Evolutionary conservation across 2,329 filamentous ascomycete genomes (phyloP).

Genomic region (Arthrinium phaeospermum): DNA sequence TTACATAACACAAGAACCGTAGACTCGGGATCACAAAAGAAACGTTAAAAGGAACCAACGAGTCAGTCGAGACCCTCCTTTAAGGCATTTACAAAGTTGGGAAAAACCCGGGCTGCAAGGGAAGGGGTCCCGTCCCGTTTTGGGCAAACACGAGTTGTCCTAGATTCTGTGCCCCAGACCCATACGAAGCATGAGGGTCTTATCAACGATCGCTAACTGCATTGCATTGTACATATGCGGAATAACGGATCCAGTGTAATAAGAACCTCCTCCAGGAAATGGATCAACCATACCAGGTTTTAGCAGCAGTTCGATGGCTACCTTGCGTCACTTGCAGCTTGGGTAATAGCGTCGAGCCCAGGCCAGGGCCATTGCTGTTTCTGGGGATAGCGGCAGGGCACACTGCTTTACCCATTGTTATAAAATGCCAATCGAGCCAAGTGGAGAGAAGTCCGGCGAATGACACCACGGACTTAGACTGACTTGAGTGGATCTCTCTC

Average conservation of each 20-base stretch:
- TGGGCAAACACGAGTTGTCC: neutral
- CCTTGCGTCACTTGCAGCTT: neutral
- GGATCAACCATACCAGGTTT: neutral
- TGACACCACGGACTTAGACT: neutral
- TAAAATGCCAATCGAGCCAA: neutral
- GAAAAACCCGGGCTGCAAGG: neutral
- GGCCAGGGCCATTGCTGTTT: neutral
- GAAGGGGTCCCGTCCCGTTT: slow-evolving; percentile 1
- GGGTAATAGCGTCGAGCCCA: neutral
- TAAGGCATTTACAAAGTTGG: neutral
- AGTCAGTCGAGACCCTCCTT: slow-evolving; percentile 12
- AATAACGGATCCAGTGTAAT: slow-evolving; percentile 17
- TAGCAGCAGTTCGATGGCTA: neutral
- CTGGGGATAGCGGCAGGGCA: neutral
- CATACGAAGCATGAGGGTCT: neutral
- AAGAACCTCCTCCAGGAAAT: neutral
- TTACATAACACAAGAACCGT: neutral
- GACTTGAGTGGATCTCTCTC: neutral
- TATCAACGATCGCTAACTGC: neutral
- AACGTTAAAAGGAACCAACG: neutral
- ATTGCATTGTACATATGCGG: slow-evolving; percentile 3
- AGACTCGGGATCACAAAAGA: neutral
- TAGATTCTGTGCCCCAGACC: slow-evolving; percentile 5
- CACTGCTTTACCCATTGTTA: neutral
- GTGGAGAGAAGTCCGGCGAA: neutral